Evolutionary conservation across 1,139 yeast genomes (phyloP).

Genomic region (Casaregolazyma lundiana): DNA sequence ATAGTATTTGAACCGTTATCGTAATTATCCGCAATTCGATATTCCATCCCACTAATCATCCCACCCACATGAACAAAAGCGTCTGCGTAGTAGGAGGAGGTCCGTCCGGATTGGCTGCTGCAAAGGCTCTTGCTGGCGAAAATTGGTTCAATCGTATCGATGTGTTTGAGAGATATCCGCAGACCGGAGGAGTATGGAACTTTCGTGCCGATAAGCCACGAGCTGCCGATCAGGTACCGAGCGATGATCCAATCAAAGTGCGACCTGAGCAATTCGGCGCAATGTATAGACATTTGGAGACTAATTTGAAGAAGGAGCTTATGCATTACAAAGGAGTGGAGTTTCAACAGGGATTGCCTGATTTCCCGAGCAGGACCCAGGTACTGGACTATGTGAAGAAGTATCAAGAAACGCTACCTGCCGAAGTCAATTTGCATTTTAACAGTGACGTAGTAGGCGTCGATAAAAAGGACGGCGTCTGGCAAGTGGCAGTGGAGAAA

Average conservation of each 20-base stretch:
- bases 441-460: slow-evolving; percentile 38
- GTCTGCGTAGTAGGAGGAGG: slow-evolving; percentile 51
- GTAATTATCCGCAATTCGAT: not conserved
- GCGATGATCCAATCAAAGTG: slow-evolving; percentile 17
- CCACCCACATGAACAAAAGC: slow-evolving; percentile 24
- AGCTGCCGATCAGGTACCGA: slow-evolving; percentile 10
- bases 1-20: not conserved
- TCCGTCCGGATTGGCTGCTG: slow-evolving; percentile 58
- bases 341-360: slow-evolving; percentile 42
- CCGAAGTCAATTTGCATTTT: slow-evolving; percentile 33
- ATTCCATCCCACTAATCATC: not conserved
- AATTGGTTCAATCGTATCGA: slow-evolving; percentile 41
- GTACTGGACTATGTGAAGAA: slow-evolving; percentile 45
- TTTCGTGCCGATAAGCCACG: slow-evolving; percentile 9
- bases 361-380: slow-evolving; percentile 48
- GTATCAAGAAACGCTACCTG: slow-evolving; percentile 43
- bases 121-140: slow-evolving; percentile 50
- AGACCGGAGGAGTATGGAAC: slow-evolving; percentile 52
- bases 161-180: slow-evolving; percentile 47
- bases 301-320: slow-evolving; percentile 54
- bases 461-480: slow-evolving; percentile 33
- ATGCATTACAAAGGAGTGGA: slow-evolving; percentile 54
- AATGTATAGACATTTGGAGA: slow-evolving; percentile 50
- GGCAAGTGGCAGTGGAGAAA: slow-evolving; percentile 30
- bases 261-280: slow-evolving; percentile 33